Percentiles rank a stretch among this genome's conserved stretches.
These are phyloP conservation scores for Arabis alpina DNA, from an alignment of 345 rosid genomes.

Conservation along the genomic window DNA sequence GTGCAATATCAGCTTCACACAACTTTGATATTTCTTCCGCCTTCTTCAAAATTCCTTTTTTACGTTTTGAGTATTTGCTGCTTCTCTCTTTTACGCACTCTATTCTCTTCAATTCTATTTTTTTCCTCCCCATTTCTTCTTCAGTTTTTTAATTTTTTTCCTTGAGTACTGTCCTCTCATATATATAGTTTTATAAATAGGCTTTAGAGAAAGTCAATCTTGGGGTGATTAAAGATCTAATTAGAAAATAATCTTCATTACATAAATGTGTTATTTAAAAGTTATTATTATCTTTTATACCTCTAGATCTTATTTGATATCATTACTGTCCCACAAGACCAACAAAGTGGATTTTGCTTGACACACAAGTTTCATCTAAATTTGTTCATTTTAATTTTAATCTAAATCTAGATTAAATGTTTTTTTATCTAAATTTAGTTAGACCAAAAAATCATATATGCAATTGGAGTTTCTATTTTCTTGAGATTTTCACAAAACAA, in stretches of 20 bases:
- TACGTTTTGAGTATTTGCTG: constrained; percentile 55
- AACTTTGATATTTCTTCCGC: constrained; percentile 30
- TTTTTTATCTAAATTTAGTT: constrained; percentile 2
- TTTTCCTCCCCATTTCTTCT: constrained; percentile 49
- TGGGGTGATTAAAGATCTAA: background rate
- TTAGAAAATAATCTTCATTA: constrained; percentile 2
- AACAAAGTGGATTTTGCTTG: background rate
- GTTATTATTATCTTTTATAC: constrained; percentile 1
- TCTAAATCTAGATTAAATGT: background rate
- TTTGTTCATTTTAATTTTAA: background rate
- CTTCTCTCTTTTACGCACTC: constrained; percentile 45
- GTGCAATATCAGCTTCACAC: constrained; percentile 22
- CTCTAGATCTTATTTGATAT: background rate
- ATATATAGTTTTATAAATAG: background rate
- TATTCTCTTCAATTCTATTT: constrained; percentile 36
- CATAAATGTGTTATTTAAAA: background rate
- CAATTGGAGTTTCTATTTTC: too few species aligned
- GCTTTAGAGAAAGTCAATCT: background rate
- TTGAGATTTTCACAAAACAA: too few species aligned
- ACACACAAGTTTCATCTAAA: background rate
- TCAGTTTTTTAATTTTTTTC: too few species aligned
- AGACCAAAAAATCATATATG: too few species aligned
- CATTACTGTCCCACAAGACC: background rate
- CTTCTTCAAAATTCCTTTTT: constrained; percentile 47
- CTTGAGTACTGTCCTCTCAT: background rate